Percentiles rank a stretch among this genome's conserved stretches.
Conservation (phyloP, 768 basidiomycete species). For the Mycena capillaripes region DNA sequence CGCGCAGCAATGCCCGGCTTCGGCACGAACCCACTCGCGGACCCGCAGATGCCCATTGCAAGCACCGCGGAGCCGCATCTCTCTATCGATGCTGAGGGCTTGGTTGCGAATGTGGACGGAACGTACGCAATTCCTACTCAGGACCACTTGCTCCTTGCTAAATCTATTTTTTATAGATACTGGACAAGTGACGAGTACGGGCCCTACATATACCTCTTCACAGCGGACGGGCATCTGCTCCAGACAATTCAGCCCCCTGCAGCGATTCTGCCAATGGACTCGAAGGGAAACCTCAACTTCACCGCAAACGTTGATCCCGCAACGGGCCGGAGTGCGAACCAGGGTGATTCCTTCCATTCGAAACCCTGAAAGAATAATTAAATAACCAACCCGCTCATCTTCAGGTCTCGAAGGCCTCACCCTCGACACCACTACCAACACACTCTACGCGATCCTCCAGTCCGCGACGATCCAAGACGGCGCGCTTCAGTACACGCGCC, state of each 20-base stretch:
- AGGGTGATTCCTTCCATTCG: conserved; percentile 57
- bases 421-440: conserved; percentile 58
- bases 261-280: conserved; percentile 65
- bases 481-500: conserved; percentile 67
- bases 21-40: conserved; percentile 47
- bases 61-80: conserved; percentile 59
- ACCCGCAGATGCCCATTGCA: conserved; percentile 63
- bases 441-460: conserved; percentile 74
- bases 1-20: conserved; percentile 54
- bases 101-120: conserved; percentile 71
- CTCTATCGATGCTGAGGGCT: conserved; percentile 70
- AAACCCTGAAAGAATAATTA: too few relatives aligned
- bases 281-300: conserved; percentile 64
- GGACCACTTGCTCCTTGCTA: not conserved
- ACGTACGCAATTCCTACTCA: conserved; percentile 52
- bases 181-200: conserved; percentile 82
- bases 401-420: conserved; percentile 75
- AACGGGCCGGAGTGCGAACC: conserved; percentile 69
- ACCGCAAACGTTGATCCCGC: conserved; percentile 61
- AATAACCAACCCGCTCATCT: too few relatives aligned
- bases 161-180: conserved; percentile 54
- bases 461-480: conserved; percentile 76
- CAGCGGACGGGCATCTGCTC: conserved; percentile 60
- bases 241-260: conserved; percentile 71
- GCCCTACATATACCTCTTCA: conserved; percentile 72